Percentiles rank a stretch among this genome's conserved stretches.
phyloP scores from a whole-genome alignment of 768 basidiomycete genomes.

The Pulveroboletus sp. region DNA sequence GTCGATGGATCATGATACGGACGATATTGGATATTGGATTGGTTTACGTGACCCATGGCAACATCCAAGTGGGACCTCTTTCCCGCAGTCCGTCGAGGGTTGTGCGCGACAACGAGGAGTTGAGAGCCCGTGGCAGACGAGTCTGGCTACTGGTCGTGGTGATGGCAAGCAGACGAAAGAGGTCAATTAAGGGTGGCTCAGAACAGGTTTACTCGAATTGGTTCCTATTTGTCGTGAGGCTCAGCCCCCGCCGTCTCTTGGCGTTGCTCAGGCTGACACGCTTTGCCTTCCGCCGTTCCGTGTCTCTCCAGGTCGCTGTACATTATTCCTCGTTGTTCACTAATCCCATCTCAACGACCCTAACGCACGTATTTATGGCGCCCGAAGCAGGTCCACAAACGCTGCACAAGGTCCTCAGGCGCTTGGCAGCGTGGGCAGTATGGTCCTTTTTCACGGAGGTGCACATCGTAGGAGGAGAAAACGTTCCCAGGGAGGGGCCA shows the following conservation, averaged over 20 bases:
- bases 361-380: constrained; percentile 6
- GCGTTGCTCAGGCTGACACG: neutral
- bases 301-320: constrained; percentile 1
- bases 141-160: neutral
- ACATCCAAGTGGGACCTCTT: neutral
- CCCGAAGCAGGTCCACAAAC: constrained; percentile 35
- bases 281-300: neutral
- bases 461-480: constrained; percentile 79
- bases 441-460: constrained; percentile 88
- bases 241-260: neutral
- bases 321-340: constrained; percentile 2
- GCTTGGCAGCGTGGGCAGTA: constrained; percentile 67
- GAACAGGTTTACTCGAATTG: constrained; percentile 6
- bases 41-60: neutral
- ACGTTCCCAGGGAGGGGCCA: constrained; percentile 85
- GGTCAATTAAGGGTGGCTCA: neutral
- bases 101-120: neutral
- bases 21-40: neutral
- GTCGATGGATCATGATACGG: neutral
- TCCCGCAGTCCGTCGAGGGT: neutral
- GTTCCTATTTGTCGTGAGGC: neutral
- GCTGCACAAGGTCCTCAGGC: constrained; percentile 67
- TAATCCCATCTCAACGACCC: constrained; percentile 8
- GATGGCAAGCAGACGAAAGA: neutral
- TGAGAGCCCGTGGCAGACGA: neutral